phyloP scores from a whole-genome alignment of 352 stramenopile genomes.

The Detonula confervacea region DNA sequence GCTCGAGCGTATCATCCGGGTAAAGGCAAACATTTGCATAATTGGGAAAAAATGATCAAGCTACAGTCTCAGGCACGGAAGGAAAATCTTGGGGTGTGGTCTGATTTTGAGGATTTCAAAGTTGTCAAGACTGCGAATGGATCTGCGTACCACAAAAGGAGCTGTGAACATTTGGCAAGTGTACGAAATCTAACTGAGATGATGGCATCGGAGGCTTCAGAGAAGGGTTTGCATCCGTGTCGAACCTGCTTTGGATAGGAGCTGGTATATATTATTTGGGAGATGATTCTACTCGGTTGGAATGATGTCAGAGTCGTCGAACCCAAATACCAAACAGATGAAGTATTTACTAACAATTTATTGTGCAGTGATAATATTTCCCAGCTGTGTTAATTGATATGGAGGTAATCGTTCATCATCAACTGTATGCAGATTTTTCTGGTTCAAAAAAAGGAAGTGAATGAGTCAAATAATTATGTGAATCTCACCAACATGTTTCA shows the following conservation, averaged over 20 bases:
- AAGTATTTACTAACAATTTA: no score
- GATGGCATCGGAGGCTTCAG: slow-evolving; percentile 49
- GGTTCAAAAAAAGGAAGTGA: no score
- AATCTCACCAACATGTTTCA: no score
- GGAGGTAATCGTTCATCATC: no score
- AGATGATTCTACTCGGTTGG: no score
- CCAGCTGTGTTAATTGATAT: no score
- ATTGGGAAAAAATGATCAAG: slow-evolving; percentile 63
- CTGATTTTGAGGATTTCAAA: slow-evolving; percentile 52
- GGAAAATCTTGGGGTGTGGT: slow-evolving; percentile 54
- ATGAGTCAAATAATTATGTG: no score
- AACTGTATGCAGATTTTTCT: no score
- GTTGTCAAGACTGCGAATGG: slow-evolving; percentile 65
- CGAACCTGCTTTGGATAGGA: slow-evolving; percentile 51
- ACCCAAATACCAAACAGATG: no score
- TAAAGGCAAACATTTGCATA: slow-evolving; percentile 50
- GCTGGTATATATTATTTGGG: no score
- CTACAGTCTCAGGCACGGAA: slow-evolving; percentile 55
- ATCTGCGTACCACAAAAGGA: slow-evolving; percentile 58
- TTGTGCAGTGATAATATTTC: no score
- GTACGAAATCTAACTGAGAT: slow-evolving; percentile 53
- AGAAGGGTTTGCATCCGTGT: slow-evolving; percentile 68
- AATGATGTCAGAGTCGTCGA: no score
- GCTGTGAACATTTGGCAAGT: slow-evolving; percentile 57
- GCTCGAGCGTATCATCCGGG: slow-evolving; percentile 57